Evolutionary conservation across 2,329 filamentous ascomycete genomes (phyloP).

Genomic region (Colletotrichum lindemuthianum): DNA sequence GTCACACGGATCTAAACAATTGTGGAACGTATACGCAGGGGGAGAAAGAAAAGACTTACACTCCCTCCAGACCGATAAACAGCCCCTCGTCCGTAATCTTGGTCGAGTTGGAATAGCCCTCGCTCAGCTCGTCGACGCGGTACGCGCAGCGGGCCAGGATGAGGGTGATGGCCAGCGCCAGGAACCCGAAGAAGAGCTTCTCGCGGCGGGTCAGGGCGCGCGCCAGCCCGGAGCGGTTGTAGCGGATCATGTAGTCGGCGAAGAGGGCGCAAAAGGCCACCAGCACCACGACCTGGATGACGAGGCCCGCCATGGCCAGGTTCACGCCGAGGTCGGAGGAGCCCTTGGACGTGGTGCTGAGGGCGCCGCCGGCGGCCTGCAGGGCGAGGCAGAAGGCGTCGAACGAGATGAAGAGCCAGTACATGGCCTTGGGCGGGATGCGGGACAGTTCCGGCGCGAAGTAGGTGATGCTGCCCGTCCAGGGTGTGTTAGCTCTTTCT

Average conservation of each 20-base stretch:
- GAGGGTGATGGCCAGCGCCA: slow-evolving; percentile 63
- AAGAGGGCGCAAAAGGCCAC: slow-evolving; percentile 60
- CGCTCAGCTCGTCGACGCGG: slow-evolving; percentile 71
- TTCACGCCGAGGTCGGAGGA: slow-evolving; percentile 53
- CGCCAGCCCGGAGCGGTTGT: slow-evolving; percentile 37
- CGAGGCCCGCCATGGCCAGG: slow-evolving; percentile 59
- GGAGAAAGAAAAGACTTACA: slow-evolving; percentile 41
- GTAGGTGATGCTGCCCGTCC: slow-evolving; percentile 47
- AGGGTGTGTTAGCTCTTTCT: slow-evolving; percentile 10
- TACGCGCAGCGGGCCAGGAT: slow-evolving; percentile 72
- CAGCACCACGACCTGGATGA: slow-evolving; percentile 67
- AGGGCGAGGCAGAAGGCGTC: slow-evolving; percentile 65
- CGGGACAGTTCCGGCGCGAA: slow-evolving; percentile 52
- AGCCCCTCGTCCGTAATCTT: slow-evolving; percentile 61
- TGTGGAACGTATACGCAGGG: too few relatives aligned
- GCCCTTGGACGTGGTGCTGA: slow-evolving; percentile 57
- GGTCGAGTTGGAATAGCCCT: slow-evolving; percentile 65
- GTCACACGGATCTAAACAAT: too few relatives aligned
- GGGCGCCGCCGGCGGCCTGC: slow-evolving; percentile 65
- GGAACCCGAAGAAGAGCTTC: slow-evolving; percentile 60
- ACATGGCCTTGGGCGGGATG: slow-evolving; percentile 52
- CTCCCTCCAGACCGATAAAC: slow-evolving; percentile 66
- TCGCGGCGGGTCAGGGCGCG: slow-evolving; percentile 41
- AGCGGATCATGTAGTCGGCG: slow-evolving; percentile 58
- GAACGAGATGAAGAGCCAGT: slow-evolving; percentile 61